phyloP scores from a whole-genome alignment of 2,329 filamentous ascomycete species.

The Verticillium dahliae region DNA sequence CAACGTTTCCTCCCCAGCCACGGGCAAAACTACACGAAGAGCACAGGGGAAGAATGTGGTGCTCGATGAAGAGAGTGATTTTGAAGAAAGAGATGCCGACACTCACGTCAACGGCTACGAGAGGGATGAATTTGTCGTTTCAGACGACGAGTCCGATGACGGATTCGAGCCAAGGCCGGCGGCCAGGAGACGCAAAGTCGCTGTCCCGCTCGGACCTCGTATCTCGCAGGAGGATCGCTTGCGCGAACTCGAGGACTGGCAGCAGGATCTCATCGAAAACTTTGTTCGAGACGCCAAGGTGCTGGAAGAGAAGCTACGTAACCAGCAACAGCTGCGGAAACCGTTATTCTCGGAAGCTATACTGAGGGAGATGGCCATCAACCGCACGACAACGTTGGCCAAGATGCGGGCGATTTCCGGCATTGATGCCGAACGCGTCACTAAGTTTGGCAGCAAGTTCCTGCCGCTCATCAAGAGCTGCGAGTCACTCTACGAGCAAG shows the following conservation, averaged over 20 bases:
- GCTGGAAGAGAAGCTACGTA: constrained; percentile 55
- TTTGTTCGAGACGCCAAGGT: constrained; percentile 60
- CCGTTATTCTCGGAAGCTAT: constrained; percentile 63
- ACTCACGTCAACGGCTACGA: constrained; percentile 39
- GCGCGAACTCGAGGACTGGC: constrained; percentile 48
- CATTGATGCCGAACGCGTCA: constrained; percentile 57
- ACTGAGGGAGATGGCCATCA: constrained; percentile 66
- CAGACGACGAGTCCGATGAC: constrained; percentile 32
- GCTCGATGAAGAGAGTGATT: constrained; percentile 17
- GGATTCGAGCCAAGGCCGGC: constrained; percentile 38
- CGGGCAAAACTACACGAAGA: constrained; percentile 10
- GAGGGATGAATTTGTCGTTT: constrained; percentile 42
- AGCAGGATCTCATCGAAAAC: constrained; percentile 54
- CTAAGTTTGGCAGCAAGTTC: constrained; percentile 54
- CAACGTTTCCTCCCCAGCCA: constrained; percentile 47
- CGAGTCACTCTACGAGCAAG: constrained; percentile 39
- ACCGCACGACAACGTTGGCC: constrained; percentile 55
- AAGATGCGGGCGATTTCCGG: constrained; percentile 58
- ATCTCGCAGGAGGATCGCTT: constrained; percentile 52
- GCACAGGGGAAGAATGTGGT: constrained; percentile 23
- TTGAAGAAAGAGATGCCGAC: constrained; percentile 30
- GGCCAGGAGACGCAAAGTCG: constrained; percentile 14
- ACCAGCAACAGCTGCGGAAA: constrained; percentile 47
- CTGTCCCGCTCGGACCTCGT: constrained; percentile 42
- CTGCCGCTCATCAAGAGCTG: constrained; percentile 49